These are phyloP conservation scores for Ophiostoma ips DNA, from an alignment of 2,329 filamentous ascomycete genomes.

Conservation along the genomic window DNA sequence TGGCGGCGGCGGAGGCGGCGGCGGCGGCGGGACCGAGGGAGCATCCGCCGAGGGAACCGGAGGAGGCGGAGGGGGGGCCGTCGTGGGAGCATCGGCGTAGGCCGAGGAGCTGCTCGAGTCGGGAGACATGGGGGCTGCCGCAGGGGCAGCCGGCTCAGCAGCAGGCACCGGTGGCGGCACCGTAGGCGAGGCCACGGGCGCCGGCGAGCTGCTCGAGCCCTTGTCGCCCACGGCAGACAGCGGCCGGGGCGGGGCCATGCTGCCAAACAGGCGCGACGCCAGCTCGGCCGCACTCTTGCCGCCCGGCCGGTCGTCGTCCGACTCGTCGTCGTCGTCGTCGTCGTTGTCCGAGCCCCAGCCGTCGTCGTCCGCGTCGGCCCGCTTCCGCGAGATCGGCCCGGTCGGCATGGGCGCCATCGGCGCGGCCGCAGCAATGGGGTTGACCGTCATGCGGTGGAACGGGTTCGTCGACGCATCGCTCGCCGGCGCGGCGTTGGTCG, in stretches of 20 bases:
- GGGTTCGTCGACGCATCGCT: conserved; percentile 65
- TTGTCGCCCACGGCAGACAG: conserved; percentile 67
- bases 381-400: conserved; percentile 37
- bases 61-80: conserved; percentile 11
- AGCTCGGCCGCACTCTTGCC: conserved; percentile 80
- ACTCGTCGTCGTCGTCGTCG: conserved; percentile 45
- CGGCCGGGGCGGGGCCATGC: conserved; percentile 86
- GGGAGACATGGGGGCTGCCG: conserved; percentile 4
- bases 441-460: conserved; percentile 74
- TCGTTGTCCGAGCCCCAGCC: conserved; percentile 66
- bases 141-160: conserved; percentile 18
- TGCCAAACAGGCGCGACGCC: conserved; percentile 89
- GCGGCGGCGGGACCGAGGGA: conserved; percentile 15
- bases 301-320: conserved; percentile 64
- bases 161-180: conserved; percentile 24
- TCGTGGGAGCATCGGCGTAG: conserved; percentile 8
- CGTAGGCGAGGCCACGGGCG: conserved; percentile 23
- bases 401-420: conserved; percentile 36
- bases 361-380: conserved; percentile 48
- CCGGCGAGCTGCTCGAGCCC: conserved; percentile 25
- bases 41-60: conserved; percentile 18
- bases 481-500: conserved; percentile 26
- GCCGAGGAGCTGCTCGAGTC: background rate
- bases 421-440: conserved; percentile 31
- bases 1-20: conserved; percentile 16